A percentile compares a stretch with the other conserved stretches of the same genome.
These are phyloP conservation scores for Sclerotinia subarctica DNA, from an alignment of 2,329 filamentous ascomycete species.

Conservation along the genomic window DNA sequence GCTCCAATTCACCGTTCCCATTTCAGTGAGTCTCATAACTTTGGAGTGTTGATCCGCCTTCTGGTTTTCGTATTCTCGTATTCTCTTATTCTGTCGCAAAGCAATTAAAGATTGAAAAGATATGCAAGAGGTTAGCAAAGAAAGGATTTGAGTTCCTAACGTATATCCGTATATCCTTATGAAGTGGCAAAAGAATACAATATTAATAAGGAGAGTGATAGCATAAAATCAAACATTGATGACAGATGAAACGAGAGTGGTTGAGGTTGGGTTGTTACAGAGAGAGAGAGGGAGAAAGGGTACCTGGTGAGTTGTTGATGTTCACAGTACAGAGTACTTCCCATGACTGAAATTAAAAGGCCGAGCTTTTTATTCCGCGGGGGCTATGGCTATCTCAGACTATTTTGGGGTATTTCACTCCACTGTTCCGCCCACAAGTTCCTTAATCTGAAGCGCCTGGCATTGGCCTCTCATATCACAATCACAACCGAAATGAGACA, in stretches of 20 bases:
- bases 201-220: background rate
- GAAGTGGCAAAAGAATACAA: background rate
- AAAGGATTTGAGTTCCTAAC: background rate
- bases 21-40: no score
- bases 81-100: background rate
- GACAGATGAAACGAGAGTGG: conserved; percentile 4
- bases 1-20: background rate
- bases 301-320: background rate
- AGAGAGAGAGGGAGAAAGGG: background rate
- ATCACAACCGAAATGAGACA: conserved; percentile 3
- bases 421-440: background rate
- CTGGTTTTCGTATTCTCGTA: background rate
- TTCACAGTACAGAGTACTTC: no score
- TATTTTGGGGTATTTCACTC: background rate
- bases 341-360: background rate
- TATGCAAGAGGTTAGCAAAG: background rate
- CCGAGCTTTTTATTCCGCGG: background rate
- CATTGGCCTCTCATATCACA: background rate
- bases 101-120: background rate
- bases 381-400: background rate
- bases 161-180: background rate
- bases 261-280: conserved; percentile 1
- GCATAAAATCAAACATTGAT: no score
- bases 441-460: background rate
- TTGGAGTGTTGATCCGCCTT: background rate